Percentiles rank a stretch among this genome's conserved stretches.
These are phyloP conservation scores for Ophiostoma piceae DNA, from an alignment of 2,329 filamentous ascomycete genomes.

Conservation along the genomic window DNA sequence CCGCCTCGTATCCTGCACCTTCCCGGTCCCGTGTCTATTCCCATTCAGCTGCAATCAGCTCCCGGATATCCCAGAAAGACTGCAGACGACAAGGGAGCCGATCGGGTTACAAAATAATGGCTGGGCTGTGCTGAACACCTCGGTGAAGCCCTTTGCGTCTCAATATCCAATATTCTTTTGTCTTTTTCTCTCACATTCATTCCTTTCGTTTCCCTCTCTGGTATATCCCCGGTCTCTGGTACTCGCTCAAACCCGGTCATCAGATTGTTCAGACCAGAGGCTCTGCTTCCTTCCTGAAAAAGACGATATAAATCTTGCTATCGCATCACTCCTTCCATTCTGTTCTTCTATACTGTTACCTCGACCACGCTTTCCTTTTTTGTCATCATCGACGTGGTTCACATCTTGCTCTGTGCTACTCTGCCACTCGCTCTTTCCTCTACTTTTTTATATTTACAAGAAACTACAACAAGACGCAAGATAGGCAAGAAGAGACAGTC, in stretches of 20 bases:
- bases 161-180: neutral
- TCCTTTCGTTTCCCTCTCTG: neutral
- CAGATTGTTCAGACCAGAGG: neutral
- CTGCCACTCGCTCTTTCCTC: constrained; percentile 10
- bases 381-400: neutral
- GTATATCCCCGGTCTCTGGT: neutral
- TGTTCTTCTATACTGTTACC: neutral
- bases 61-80: neutral
- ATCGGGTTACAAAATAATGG: neutral
- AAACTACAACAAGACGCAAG: neutral
- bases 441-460: neutral
- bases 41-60: neutral
- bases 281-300: neutral
- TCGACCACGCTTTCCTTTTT: neutral
- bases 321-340: neutral
- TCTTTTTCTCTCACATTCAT: no score
- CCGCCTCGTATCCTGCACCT: neutral
- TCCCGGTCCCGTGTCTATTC: neutral
- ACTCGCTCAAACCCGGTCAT: neutral
- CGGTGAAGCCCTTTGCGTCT: neutral
- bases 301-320: neutral
- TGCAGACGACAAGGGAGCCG: neutral
- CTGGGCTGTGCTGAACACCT: neutral
- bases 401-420: neutral
- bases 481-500: neutral